A percentile compares a stretch with the other conserved stretches of the same genome.
Conservation (phyloP, 257 asterid genomes). For the Nicotiana tomentosiformis region DNA sequence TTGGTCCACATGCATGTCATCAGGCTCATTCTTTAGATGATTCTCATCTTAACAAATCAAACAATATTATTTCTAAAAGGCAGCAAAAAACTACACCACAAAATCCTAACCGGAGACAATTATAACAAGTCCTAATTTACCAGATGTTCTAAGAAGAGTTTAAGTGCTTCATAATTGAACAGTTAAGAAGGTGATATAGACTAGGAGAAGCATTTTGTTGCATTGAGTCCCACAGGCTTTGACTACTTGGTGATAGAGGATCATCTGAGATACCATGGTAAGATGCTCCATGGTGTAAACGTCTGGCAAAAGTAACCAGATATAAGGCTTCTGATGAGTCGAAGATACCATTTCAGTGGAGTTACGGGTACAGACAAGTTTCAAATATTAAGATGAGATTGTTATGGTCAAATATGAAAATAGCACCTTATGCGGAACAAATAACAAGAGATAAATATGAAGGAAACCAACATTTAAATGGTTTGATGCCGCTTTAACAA, state of each 20-base stretch:
- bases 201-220: background rate
- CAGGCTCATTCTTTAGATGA: background rate
- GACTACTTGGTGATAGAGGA: background rate
- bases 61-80: background rate
- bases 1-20: background rate
- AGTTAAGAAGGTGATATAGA: background rate
- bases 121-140: background rate
- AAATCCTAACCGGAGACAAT: background rate
- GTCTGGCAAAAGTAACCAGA: background rate
- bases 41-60: background rate
- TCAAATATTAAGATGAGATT: background rate
- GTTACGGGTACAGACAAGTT: background rate
- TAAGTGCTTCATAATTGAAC: background rate
- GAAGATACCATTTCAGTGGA: background rate
- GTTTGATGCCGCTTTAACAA: background rate
- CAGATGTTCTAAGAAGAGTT: background rate
- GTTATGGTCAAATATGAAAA: background rate
- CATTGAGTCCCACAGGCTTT: background rate
- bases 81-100: background rate
- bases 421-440: background rate
- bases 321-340: background rate
- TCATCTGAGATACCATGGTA: background rate
- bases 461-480: background rate
- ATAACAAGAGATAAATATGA: background rate
- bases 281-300: background rate